A percentile compares a stretch with the other conserved stretches of the same genome.
These are phyloP conservation scores for Vararia minispora DNA, from an alignment of 768 basidiomycete species.

Conservation along the genomic window DNA sequence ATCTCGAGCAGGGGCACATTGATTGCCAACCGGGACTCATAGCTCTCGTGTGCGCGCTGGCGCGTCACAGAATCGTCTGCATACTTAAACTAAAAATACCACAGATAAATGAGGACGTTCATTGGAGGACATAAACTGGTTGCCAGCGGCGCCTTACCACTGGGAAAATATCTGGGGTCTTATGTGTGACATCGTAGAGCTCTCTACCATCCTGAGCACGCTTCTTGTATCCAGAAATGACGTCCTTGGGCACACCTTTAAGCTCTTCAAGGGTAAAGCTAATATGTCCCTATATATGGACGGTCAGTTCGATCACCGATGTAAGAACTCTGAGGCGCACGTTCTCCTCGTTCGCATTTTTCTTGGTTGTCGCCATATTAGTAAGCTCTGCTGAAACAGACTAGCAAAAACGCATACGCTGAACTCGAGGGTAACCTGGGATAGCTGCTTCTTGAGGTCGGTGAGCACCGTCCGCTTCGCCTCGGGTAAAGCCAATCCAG, in stretches of 20 bases:
- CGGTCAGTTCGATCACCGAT: neutral
- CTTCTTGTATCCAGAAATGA: conserved; percentile 67
- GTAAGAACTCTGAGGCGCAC: conserved; percentile 24
- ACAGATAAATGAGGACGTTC: too few species aligned
- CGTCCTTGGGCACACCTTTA: conserved; percentile 70
- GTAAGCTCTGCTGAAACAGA: neutral
- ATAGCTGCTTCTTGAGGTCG: conserved; percentile 63
- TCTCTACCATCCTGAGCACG: conserved; percentile 46
- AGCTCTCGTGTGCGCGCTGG: conserved; percentile 49
- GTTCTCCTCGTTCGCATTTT: conserved; percentile 87
- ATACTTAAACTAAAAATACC: conserved; percentile 54
- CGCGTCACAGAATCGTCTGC: conserved; percentile 64
- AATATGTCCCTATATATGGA: conserved; percentile 36
- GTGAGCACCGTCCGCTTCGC: conserved; percentile 46
- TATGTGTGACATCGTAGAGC: conserved; percentile 66
- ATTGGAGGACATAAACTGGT: too few species aligned
- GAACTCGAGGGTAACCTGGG: conserved; percentile 68
- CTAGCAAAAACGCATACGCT: conserved; percentile 34
- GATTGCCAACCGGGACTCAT: conserved; percentile 54
- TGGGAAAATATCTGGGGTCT: conserved; percentile 75
- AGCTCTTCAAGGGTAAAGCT: conserved; percentile 64
- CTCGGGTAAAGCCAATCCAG: conserved; percentile 65
- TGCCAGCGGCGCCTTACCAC: conserved; percentile 37
- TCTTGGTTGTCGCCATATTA: conserved; percentile 26
- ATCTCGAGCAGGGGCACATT: conserved; percentile 65